These are phyloP conservation scores for Rhizopogon salebrosus DNA, from an alignment of 768 basidiomycete genomes.

Conservation along the genomic window DNA sequence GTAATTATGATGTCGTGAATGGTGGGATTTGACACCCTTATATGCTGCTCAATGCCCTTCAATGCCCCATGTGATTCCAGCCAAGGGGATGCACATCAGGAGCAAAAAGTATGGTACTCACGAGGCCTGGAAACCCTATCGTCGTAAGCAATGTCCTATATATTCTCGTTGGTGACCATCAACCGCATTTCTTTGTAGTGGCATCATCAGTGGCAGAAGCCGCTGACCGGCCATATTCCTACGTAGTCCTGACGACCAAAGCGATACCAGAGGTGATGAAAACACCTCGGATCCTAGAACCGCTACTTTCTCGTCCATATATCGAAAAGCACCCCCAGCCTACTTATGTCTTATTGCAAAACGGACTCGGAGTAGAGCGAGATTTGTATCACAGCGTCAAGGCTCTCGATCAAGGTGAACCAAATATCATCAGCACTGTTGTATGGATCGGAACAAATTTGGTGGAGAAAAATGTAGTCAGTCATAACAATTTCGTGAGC, in stretches of 20 bases:
- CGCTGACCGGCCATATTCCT: conserved; percentile 53
- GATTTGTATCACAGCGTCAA: conserved; percentile 55
- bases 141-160: neutral
- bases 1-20: conserved; percentile 54
- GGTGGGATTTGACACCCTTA: too few species aligned
- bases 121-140: neutral
- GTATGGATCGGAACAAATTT: conserved; percentile 53
- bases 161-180: neutral
- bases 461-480: conserved; percentile 39
- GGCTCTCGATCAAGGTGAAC: conserved; percentile 35
- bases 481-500: conserved; percentile 7
- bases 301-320: conserved; percentile 48
- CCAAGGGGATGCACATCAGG: conserved; percentile 48
- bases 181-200: conserved; percentile 34
- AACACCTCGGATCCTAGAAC: conserved; percentile 51
- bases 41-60: too few species aligned
- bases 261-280: conserved; percentile 60
- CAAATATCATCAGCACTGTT: conserved; percentile 50
- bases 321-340: conserved; percentile 25
- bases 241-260: conserved; percentile 68
- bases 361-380: conserved; percentile 60
- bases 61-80: conserved; percentile 23
- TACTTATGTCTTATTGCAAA: conserved; percentile 50
- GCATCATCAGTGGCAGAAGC: conserved; percentile 56
- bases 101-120: conserved; percentile 17